These are phyloP conservation scores for Hyphopichia buzzinii DNA, from an alignment of 1,139 yeast genomes.

Conservation along the genomic window DNA sequence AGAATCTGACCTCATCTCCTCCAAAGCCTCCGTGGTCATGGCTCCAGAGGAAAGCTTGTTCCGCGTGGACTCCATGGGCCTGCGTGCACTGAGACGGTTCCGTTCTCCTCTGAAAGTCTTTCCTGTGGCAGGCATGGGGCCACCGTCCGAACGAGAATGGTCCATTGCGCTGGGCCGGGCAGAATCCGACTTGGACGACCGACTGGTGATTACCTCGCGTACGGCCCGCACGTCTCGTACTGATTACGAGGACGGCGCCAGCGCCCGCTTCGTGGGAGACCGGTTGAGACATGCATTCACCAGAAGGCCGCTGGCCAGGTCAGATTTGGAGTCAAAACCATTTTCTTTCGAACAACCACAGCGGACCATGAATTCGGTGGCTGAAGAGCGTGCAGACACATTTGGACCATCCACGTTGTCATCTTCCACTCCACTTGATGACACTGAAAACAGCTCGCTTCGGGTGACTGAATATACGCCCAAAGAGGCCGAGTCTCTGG, in stretches of 20 bases:
- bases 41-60: slow-evolving; percentile 3
- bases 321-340: slow-evolving; percentile 1
- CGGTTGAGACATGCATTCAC: slow-evolving; percentile 20
- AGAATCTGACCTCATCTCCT: not conserved
- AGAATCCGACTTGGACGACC: slow-evolving; percentile 4
- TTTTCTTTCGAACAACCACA: not conserved
- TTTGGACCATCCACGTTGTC: not conserved
- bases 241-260: slow-evolving; percentile 1
- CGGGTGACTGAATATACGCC: not conserved
- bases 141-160: slow-evolving; percentile 52
- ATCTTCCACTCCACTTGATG: not conserved
- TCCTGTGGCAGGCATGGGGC: slow-evolving; percentile 77
- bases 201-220: slow-evolving; percentile 3
- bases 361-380: not conserved
- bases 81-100: slow-evolving; percentile 7
- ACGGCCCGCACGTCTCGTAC: slow-evolving; percentile 4
- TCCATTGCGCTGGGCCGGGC: slow-evolving; percentile 48
- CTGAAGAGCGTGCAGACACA: not conserved
- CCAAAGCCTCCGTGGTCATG: not conserved
- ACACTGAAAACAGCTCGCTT: not conserved
- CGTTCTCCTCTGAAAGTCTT: slow-evolving; percentile 74
- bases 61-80: slow-evolving; percentile 3
- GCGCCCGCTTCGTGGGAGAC: slow-evolving; percentile 24
- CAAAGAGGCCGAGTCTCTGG: too few relatives aligned
- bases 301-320: slow-evolving; percentile 8